Percentiles rank a stretch among this genome's conserved stretches.
Conservation (phyloP, 1,139 yeast species). For the Debaryomyces sp. region DNA sequence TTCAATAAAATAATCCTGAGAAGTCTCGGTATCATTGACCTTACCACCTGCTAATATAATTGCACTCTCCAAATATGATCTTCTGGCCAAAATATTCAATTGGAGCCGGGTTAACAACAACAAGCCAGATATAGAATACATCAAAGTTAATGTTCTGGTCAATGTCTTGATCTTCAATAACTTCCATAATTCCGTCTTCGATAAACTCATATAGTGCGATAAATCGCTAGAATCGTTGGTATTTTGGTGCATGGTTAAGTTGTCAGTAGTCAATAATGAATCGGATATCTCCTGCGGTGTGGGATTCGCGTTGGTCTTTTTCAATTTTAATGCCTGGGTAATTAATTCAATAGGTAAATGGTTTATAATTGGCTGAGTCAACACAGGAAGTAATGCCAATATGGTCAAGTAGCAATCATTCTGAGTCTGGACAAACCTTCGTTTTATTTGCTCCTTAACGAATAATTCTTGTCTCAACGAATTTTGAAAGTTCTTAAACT, state of each 20-base stretch:
- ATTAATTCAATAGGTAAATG: conserved; percentile 72
- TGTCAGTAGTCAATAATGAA: conserved; percentile 42
- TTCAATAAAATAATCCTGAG: conserved; percentile 58
- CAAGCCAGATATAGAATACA: conserved; percentile 70
- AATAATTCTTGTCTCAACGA: conserved; percentile 72
- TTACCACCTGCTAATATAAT: conserved; percentile 60
- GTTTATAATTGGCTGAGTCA: conserved; percentile 64
- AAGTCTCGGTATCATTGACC: conserved; percentile 19
- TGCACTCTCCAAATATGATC: conserved; percentile 81
- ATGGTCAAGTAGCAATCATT: conserved; percentile 87
- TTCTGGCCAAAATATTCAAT: conserved; percentile 83
- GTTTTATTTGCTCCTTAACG: conserved; percentile 74
- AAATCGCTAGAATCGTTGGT: conserved; percentile 29
- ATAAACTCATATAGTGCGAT: conserved; percentile 38
- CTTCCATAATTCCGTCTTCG: conserved; percentile 84
- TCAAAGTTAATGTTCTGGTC: conserved; percentile 70
- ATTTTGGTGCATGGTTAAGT: conserved; percentile 38
- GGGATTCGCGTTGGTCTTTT: conserved; percentile 35
- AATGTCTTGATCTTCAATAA: conserved; percentile 76
- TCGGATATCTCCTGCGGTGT: conserved; percentile 25
- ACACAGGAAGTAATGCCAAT: conserved; percentile 78
- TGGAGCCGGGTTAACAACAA: conserved; percentile 81
- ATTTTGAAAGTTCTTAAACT: conserved; percentile 67
- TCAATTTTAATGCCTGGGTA: conserved; percentile 69
- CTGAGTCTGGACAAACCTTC: conserved; percentile 87